Base-by-base conservation (phyloP, 805 yeast genomes). In the Priceomyces haplophilus region DNA sequence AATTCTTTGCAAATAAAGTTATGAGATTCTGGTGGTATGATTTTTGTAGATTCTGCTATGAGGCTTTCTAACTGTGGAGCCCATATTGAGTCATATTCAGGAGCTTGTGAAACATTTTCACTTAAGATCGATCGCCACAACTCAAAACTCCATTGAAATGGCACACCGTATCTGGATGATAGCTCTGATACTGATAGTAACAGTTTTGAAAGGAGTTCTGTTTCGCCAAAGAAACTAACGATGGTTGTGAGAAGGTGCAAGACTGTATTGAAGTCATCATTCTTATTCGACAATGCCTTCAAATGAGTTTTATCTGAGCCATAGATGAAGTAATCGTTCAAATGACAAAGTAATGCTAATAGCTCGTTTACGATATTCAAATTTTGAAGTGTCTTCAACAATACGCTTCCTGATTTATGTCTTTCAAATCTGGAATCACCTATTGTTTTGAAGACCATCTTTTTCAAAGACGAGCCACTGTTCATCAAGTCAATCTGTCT, bases 211-310 rank as follows among this genome's bases (percentile, higher is more conserved):
- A 77, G 67, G 1, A 59, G 52, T 10, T 53, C 54, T 0, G 57
- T 58, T 40, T 63, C 46, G 6, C 77, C 64, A 55, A 76, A 81
- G 47, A 77, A 79, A 24, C 76, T 73, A 7, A 85, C 54, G 43
- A 86, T 58, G 15, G 83, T 81, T 21, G 76, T 69, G 50, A 77
- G 82, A 17, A 86, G 78, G 62, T 82, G 85, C 19, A 86, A 58
- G n/a, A 88, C 74, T 1, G 81, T 73, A 8, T 73, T 71, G 44
- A 86, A 62, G 48, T 88, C 95, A 56, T 90, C 98, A 48, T 76
- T 78, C 46, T 82, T 75, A 40, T 78, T 75, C 0, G 93, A 79
- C 40, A 88, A 60, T 17, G 88, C 80, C 55, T 90, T 90, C 54
- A 85, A 76, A 49, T 82, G 85, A 3, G 72, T 61, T 25, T 62